Base-by-base conservation (phyloP, 192 early-diverging fungal genomes). In the Phycomyces blakesleeanus region DNA sequence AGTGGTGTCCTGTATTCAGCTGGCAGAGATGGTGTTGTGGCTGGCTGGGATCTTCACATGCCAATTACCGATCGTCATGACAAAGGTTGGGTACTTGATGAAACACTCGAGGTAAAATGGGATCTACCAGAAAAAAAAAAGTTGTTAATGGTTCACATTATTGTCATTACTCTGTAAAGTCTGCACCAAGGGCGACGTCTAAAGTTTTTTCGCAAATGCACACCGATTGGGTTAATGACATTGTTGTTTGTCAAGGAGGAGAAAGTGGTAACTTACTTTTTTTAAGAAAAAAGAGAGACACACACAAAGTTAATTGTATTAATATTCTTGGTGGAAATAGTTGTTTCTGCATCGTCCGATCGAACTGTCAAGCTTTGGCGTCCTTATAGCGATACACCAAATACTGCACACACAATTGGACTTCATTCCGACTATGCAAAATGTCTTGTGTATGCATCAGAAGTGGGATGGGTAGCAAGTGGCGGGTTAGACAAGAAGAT, bases 151-250 rank as follows among this genome's bases (percentile, higher is more conserved):
- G 7, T 7, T 34, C 29, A n/a, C n/a, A n/a, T n/a, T n/a, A n/a
- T n/a, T n/a, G 2, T 34, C 7, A 34, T 34, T 34, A 34, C 7
- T 34, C 3, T 34, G 2, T 47, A 47, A 14, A 47, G 44, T 1
- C 44, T 3, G 44, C 44, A 47, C 81, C 81, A 27, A 80, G 77
- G 49, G 82, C 93, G 3, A 85, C 86, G 1, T 85, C 85, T 64
- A 73, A 85, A 12, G 81, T 79, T 16, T 85, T 84, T 25, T 90
- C 81, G 57, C 81, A 90, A 66, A 82, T 90, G 54, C 97, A 99
- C 65, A 89, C 86, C 7, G 95, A 98, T 74, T 99, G 97, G 97
- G 89, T 99, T 7, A 99, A 98, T 72, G 97, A 96, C 59, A 82
- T 99, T 50, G 84, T 85, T 20, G 77, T 93, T 14, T 86, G 83